Percentiles rank a stretch among this genome's conserved stretches.
These are phyloP conservation scores for Acanthamoeba sp. DNA, from an alignment of 208 protist species.

Conservation along the genomic window DNA sequence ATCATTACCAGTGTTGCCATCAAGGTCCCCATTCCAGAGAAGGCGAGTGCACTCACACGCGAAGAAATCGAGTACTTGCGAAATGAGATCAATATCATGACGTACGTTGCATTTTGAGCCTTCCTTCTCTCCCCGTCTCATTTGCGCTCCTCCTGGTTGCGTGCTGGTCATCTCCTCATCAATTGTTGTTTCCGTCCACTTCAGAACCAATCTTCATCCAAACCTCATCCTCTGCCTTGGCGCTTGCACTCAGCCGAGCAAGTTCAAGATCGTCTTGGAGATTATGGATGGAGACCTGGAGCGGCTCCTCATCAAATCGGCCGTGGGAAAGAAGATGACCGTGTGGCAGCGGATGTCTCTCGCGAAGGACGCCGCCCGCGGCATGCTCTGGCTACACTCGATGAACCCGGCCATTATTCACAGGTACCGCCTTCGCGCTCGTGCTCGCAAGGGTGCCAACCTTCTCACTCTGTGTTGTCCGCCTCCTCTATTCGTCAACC, in stretches of 20 bases:
- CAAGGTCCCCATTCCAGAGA: constrained; percentile 62
- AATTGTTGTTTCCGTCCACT: neutral
- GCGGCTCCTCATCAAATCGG: constrained; percentile 31
- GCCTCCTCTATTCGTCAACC: neutral
- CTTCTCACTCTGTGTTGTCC: too few relatives aligned
- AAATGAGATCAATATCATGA: constrained; percentile 70
- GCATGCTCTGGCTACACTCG: constrained; percentile 83
- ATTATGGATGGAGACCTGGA: constrained; percentile 68
- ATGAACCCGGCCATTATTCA: constrained; percentile 85
- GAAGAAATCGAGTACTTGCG: constrained; percentile 59
- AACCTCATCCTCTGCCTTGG: constrained; percentile 66
- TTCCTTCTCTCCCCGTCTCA: neutral
- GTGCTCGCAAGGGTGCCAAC: neutral
- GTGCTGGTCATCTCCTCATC: too few relatives aligned
- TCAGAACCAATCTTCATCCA: constrained; percentile 46
- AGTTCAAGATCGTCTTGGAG: constrained; percentile 66
- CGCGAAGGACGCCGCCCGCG: constrained; percentile 80
- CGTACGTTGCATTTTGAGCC: neutral
- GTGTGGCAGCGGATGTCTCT: constrained; percentile 43
- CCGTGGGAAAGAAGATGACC: constrained; percentile 59
- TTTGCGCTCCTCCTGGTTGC: too few relatives aligned
- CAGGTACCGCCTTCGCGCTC: neutral
- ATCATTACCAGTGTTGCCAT: constrained; percentile 13
- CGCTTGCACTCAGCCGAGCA: constrained; percentile 52
- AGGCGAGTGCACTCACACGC: constrained; percentile 14